These are phyloP conservation scores for Rhizophora mangle DNA, from an alignment of 345 rosid species.

Conservation along the genomic window DNA sequence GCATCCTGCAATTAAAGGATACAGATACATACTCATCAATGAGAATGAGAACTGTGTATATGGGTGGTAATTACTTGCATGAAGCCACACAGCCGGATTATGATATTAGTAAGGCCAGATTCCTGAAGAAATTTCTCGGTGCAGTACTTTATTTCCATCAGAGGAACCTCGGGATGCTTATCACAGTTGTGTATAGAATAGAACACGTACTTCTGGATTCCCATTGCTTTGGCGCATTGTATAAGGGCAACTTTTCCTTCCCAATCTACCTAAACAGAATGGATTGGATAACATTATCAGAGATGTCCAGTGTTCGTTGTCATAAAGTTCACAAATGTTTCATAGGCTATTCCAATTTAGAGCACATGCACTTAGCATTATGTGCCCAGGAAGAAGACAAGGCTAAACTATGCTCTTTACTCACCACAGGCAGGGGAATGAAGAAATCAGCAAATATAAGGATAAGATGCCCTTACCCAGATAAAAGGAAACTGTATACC, in stretches of 20 bases:
- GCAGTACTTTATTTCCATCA: constrained; percentile 95
- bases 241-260: constrained; percentile 97
- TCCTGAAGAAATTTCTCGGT: constrained; percentile 86
- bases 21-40: not conserved
- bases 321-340: no score
- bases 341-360: no score
- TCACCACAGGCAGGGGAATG: not conserved
- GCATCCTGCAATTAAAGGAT: no score
- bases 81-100: constrained; percentile 83
- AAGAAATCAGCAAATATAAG: not conserved
- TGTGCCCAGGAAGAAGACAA: no score
- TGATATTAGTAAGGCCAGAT: constrained; percentile 61
- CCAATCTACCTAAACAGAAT: constrained; percentile 96
- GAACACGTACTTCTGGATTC: constrained; percentile 84
- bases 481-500: not conserved
- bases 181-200: constrained; percentile 96
- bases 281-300: constrained; percentile 10
- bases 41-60: not conserved
- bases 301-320: not conserved
- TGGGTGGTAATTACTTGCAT: constrained; percentile 65
- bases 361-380: no score
- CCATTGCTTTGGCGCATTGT: constrained; percentile 98
- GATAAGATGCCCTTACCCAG: not conserved
- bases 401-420: not conserved
- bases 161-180: constrained; percentile 96